A percentile compares a stretch with the other conserved stretches of the same genome.
Evolutionary conservation across 129 eudicot species (phyloP).

Genomic region (Centrapalus pauciflorus): DNA sequence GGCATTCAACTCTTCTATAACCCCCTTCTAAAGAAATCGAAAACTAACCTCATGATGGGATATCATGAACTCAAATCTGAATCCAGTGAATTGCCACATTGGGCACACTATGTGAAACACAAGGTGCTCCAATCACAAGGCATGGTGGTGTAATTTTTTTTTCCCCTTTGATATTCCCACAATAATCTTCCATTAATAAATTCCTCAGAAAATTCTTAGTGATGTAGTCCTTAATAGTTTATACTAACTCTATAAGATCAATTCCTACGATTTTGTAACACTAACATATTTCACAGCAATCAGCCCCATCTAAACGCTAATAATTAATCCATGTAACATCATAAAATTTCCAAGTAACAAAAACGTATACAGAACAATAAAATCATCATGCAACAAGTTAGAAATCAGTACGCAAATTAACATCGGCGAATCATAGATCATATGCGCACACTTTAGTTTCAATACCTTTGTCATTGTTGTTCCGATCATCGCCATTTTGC

Average conservation of each 20-base stretch:
- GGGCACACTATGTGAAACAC: not conserved
- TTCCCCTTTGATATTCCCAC: not conserved
- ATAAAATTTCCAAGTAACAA: not conserved
- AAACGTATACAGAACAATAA: not conserved
- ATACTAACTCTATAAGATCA: not conserved
- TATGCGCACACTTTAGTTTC: not conserved
- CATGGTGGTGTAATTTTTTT: not conserved
- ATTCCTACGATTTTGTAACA: not conserved
- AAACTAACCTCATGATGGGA: not conserved
- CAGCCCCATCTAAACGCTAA: slow-evolving; percentile 14
- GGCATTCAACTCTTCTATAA: not conserved
- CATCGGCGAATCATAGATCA: not conserved
- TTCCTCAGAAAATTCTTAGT: not conserved
- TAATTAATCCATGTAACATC: not conserved
- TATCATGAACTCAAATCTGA: not conserved
- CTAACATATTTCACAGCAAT: not conserved
- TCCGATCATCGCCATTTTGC: slow-evolving; percentile 41
- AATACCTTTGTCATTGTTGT: slow-evolving; percentile 36
- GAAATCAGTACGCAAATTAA: not conserved
- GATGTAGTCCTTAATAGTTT: not conserved
- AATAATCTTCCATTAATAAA: not conserved
- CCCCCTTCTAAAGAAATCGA: not conserved
- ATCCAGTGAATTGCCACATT: not conserved
- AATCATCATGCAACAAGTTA: not conserved
- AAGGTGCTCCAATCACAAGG: not conserved